These are phyloP conservation scores for Pyrenophora seminiperda DNA, from an alignment of 2,329 filamentous ascomycete genomes.

Conservation along the genomic window DNA sequence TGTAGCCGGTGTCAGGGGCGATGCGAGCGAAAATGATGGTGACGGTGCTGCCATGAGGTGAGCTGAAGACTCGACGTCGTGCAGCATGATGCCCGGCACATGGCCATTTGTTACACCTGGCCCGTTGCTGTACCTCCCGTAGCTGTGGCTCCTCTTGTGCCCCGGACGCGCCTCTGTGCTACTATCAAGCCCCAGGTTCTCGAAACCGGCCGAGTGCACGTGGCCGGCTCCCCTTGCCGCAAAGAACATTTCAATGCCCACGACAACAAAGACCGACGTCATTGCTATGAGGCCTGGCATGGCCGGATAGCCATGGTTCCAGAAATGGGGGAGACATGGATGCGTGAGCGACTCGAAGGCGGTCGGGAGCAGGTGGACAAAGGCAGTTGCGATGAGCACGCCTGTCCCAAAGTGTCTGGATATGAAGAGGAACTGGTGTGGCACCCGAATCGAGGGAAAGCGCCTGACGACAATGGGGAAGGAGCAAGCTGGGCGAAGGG, in stretches of 20 bases:
- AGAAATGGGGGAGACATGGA: conserved; percentile 48
- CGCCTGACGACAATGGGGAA: conserved; percentile 49
- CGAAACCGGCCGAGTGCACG: conserved; percentile 60
- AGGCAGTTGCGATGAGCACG: conserved; percentile 49
- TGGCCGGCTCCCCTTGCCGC: conserved; percentile 70
- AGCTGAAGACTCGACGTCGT: conserved; percentile 40
- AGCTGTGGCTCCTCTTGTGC: conserved; percentile 43
- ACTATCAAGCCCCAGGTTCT: conserved; percentile 45
- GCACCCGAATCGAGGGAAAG: conserved; percentile 46
- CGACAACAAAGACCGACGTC: conserved; percentile 63
- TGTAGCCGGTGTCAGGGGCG: conserved; percentile 28
- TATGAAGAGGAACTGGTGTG: conserved; percentile 49
- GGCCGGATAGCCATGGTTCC: conserved; percentile 48
- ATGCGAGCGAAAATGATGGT: conserved; percentile 35
- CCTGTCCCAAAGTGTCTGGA: conserved; percentile 50
- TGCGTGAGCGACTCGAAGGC: conserved; percentile 49
- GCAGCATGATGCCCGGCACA: conserved; percentile 39
- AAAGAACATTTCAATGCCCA: conserved; percentile 86
- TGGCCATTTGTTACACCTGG: conserved; percentile 26
- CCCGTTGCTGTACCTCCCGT: conserved; percentile 36
- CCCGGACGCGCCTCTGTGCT: conserved; percentile 22
- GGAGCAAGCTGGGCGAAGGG: conserved; percentile 40
- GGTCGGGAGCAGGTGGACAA: conserved; percentile 50
- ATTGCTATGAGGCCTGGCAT: conserved; percentile 50
- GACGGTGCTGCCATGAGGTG: conserved; percentile 43